Percentiles rank a stretch among this genome's conserved stretches.
These are phyloP conservation scores for Bertia moriformis DNA, from an alignment of 2,329 filamentous ascomycete genomes.

Conservation along the genomic window DNA sequence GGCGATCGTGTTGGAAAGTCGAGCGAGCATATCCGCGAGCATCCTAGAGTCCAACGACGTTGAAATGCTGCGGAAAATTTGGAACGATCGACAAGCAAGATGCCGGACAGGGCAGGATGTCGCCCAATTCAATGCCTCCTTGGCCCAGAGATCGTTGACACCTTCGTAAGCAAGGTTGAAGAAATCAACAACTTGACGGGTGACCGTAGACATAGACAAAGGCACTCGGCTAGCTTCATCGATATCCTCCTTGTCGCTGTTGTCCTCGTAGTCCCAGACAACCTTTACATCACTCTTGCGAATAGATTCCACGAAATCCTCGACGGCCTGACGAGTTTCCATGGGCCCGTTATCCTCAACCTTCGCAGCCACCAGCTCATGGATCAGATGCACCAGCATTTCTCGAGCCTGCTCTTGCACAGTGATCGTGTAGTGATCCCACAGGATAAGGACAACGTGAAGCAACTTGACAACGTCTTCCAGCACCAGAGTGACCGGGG, in stretches of 20 bases:
- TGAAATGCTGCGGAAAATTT: slow-evolving; percentile 87
- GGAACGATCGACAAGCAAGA: slow-evolving; percentile 89
- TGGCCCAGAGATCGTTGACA: slow-evolving; percentile 82
- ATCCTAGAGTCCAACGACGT: slow-evolving; percentile 82
- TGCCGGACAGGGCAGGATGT: slow-evolving; percentile 92
- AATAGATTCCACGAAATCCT: slow-evolving; percentile 76
- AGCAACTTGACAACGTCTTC: slow-evolving; percentile 75
- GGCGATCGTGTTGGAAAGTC: slow-evolving; percentile 90
- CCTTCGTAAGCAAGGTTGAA: slow-evolving; percentile 75
- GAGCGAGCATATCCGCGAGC: slow-evolving; percentile 90
- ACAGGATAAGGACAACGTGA: slow-evolving; percentile 82
- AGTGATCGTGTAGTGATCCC: slow-evolving; percentile 91
- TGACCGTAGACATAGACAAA: slow-evolving; percentile 71
- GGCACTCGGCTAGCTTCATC: slow-evolving; percentile 69
- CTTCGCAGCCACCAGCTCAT: slow-evolving; percentile 73
- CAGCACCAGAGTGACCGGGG: slow-evolving; percentile 64
- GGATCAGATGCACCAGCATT: slow-evolving; percentile 94
- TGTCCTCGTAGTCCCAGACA: slow-evolving; percentile 89
- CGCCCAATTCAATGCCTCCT: slow-evolving; percentile 82
- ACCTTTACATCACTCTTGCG: slow-evolving; percentile 72
- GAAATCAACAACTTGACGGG: slow-evolving; percentile 67
- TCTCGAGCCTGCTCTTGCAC: slow-evolving; percentile 94
- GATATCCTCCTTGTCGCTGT: slow-evolving; percentile 57
- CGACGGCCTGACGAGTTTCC: slow-evolving; percentile 58
- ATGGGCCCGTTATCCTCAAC: slow-evolving; percentile 56